Evolutionary conservation across 1,139 yeast species (phyloP).

Genomic region (Spathaspora sp.): DNA sequence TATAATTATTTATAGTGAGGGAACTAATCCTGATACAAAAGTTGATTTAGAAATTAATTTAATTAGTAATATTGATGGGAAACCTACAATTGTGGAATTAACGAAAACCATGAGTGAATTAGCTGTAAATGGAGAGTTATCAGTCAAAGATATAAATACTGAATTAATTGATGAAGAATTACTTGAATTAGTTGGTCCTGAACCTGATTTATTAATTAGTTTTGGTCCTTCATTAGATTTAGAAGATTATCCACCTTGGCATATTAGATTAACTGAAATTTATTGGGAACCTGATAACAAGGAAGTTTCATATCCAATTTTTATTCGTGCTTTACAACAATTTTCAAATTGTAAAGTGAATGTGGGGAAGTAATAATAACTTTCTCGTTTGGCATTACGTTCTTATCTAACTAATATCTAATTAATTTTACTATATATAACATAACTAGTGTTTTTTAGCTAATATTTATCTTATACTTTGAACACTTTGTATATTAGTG

Average conservation of each 20-base stretch:
- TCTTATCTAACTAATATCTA: background rate
- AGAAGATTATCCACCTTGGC: slow-evolving; percentile 99
- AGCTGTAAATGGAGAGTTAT: slow-evolving; percentile 60
- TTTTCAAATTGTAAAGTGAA: slow-evolving; percentile 82
- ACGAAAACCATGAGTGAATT: slow-evolving; percentile 84
- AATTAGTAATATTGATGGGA: slow-evolving; percentile 78
- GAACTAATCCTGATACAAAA: slow-evolving; percentile 14
- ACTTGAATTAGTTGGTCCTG: slow-evolving; percentile 74
- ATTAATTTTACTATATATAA: background rate
- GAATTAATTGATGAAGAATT: slow-evolving; percentile 75
- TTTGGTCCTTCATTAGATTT: slow-evolving; percentile 86
- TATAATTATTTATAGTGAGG: slow-evolving; percentile 40
- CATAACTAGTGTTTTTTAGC: background rate
- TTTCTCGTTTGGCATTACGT: background rate
- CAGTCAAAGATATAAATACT: slow-evolving; percentile 68
- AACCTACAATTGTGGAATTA: slow-evolving; percentile 83
- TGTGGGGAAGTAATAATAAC: slow-evolving; percentile 66
- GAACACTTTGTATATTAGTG: background rate
- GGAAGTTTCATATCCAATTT: slow-evolving; percentile 80
- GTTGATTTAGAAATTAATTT: slow-evolving; percentile 64
- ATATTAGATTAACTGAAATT: slow-evolving; percentile 82
- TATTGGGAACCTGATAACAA: slow-evolving; percentile 87
- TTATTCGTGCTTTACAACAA: slow-evolving; percentile 77
- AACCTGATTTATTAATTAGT: slow-evolving; percentile 83
- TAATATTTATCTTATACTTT: background rate